Base-by-base conservation (phyloP, 495 filamentous ascomycete species). In the Hypoxylon rickii region DNA sequence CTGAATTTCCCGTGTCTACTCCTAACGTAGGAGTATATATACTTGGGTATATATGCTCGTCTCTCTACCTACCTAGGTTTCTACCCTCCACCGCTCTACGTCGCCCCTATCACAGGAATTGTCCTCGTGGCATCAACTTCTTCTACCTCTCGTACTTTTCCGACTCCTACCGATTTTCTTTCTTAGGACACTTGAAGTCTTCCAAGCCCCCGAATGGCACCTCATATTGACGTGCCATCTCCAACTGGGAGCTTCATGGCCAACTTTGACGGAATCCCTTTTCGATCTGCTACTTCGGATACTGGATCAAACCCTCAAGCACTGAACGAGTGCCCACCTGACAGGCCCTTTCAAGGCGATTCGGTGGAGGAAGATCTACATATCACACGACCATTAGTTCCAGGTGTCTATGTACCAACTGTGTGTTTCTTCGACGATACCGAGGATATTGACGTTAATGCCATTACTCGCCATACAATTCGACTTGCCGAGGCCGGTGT, bases 341-440 rank as follows among this genome's bases (percentile, higher is more conserved):
- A 66, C 61, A 73, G 73, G 56, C 75, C 73, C 7, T 75, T 64
- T 53, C 72, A 73, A 64, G 71, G 68, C 61, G 70, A 66, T 38
- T 73, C 72, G 2, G 54, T 71, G 51, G 74, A 74, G 7, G 64
- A 62, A 15, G 66, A 70, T 16, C 67, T 78, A 54, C 74, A 77
- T 55, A 74, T 73, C 47, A 70, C 65, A 26, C 84, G 85, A 17
- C 83, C 86, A 36, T 83, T 94, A 36, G 81, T 86, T 21, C 84
- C 87, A 22, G 90, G 90, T 65, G 87, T 92, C 63, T 95, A 95
- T 66, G 87, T 88, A 40, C 90, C 90, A 10, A 92, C 88, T 16
- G 85, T 91, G 77, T 92, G 89, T 66, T 93, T 95, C 77, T 95
- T 96, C 72, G 79, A 92, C 61, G 77, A 79, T 16, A 90, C 87